Conservation (phyloP, 2,329 filamentous ascomycete genomes). For the Fusarium austroafricanum region DNA sequence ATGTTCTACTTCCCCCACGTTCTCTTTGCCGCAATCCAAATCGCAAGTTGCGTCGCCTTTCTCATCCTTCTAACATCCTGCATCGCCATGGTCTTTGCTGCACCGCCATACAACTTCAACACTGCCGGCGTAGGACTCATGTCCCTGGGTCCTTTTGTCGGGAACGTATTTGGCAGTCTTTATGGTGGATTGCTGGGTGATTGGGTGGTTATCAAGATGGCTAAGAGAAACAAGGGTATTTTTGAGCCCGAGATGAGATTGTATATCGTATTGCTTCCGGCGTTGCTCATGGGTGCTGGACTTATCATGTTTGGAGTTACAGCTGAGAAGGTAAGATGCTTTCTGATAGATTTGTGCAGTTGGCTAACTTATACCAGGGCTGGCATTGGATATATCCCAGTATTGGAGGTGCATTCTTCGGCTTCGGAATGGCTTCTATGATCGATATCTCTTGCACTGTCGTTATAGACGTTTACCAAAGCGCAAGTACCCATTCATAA, state of each 20-base stretch:
- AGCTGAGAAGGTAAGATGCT: constrained; percentile 46
- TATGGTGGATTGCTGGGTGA: constrained; percentile 56
- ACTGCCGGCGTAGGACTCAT: constrained; percentile 45
- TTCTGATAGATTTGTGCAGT: rapidly evolving
- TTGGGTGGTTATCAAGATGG: constrained; percentile 51
- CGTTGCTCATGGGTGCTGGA: constrained; percentile 49
- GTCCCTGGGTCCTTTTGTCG: constrained; percentile 49
- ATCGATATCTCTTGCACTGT: constrained; percentile 51
- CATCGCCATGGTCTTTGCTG: constrained; percentile 50
- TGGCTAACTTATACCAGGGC: constrained; percentile 43
- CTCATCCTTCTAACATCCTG: constrained; percentile 44
- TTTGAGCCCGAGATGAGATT: constrained; percentile 60
- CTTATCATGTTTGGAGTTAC: constrained; percentile 54
- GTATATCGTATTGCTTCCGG: constrained; percentile 45
- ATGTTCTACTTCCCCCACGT: constrained; percentile 52
- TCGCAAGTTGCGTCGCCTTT: constrained; percentile 44
- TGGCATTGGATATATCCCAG: constrained; percentile 57
- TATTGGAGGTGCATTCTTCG: constrained; percentile 52
- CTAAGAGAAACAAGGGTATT: constrained; percentile 53
- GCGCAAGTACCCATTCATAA: background rate
- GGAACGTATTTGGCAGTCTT: constrained; percentile 52
- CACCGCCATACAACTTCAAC: constrained; percentile 49
- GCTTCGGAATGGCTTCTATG: constrained; percentile 53
- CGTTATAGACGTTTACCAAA: constrained; percentile 51
- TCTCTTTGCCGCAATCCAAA: constrained; percentile 53